Evolutionary conservation across 257 asterid species (phyloP).

Genomic region (Plantago elongata): DNA sequence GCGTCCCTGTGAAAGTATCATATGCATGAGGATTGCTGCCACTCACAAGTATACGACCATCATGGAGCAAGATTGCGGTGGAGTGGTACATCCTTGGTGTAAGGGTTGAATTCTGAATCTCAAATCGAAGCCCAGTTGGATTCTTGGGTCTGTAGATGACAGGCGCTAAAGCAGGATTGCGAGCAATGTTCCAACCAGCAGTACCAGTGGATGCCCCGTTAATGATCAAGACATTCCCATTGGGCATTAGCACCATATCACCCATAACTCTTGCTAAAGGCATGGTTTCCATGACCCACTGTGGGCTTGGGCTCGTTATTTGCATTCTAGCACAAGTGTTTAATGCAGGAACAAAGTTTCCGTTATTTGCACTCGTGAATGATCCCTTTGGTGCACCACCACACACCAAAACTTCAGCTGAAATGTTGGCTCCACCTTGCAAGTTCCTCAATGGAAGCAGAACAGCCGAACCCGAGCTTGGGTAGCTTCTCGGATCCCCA

Average conservation of each 20-base stretch:
- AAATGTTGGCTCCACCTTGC: neutral
- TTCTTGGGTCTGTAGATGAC: neutral
- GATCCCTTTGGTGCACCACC: neutral
- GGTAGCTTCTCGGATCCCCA: neutral
- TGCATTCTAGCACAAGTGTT: neutral
- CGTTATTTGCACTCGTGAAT: neutral
- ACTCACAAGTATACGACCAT: neutral
- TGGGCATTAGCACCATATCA: neutral
- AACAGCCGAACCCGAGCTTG: neutral
- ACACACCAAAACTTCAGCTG: neutral
- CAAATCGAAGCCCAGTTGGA: neutral
- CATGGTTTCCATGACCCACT: slow-evolving; percentile 4
- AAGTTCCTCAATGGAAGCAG: too few species aligned
- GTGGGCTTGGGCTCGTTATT: neutral
- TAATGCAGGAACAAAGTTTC: neutral
- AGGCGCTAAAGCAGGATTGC: neutral
- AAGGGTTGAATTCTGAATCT: neutral
- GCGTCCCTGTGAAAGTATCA: neutral
- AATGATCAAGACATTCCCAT: neutral
- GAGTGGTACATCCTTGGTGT: slow-evolving; percentile 4
- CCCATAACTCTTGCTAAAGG: neutral
- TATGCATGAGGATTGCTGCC: slow-evolving; percentile 1
- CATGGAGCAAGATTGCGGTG: neutral
- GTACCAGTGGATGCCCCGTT: neutral
- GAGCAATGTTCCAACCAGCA: neutral